phyloP scores from a whole-genome alignment of 78 protist species.

The Cavenderia fasciculata region DNA sequence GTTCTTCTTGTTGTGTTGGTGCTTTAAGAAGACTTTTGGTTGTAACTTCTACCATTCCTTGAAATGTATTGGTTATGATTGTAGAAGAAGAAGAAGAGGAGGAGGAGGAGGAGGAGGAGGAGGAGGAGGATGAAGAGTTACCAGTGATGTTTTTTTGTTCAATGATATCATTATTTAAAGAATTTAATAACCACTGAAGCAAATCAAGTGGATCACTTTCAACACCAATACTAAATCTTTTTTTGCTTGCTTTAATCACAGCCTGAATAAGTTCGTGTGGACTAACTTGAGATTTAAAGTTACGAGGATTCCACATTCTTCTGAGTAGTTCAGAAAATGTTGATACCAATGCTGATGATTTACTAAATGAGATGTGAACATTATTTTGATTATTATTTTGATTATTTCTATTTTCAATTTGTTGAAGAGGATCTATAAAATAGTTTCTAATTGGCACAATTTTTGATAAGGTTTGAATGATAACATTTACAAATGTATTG shows the following conservation, averaged over 20 bases:
- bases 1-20: neutral
- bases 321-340: conserved; percentile 87
- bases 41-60: conserved; percentile 79
- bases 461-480: conserved; percentile 90
- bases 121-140: too few species aligned
- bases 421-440: conserved; percentile 80
- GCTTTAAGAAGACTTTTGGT: too few species aligned
- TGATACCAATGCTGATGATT: conserved; percentile 55
- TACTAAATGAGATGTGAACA: neutral
- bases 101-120: conserved; percentile 9
- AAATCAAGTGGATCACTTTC: conserved; percentile 90
- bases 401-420: conserved; percentile 8
- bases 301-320: conserved; percentile 92
- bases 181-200: conserved; percentile 90
- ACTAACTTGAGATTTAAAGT: conserved; percentile 91
- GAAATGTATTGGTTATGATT: conserved; percentile 80
- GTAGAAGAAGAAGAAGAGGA: conserved; percentile 2
- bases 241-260: conserved; percentile 1
- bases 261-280: conserved; percentile 93
- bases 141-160: too few species aligned
- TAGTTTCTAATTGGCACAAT: conserved; percentile 89
- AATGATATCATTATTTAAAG: conserved; percentile 61
- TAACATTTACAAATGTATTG: conserved; percentile 93
- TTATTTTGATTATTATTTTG: neutral
- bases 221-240: conserved; percentile 78